Percentiles rank a stretch among this genome's conserved stretches.
phyloP scores from a whole-genome alignment of 495 filamentous ascomycete genomes.

The Parathielavia hyrcaniae region DNA sequence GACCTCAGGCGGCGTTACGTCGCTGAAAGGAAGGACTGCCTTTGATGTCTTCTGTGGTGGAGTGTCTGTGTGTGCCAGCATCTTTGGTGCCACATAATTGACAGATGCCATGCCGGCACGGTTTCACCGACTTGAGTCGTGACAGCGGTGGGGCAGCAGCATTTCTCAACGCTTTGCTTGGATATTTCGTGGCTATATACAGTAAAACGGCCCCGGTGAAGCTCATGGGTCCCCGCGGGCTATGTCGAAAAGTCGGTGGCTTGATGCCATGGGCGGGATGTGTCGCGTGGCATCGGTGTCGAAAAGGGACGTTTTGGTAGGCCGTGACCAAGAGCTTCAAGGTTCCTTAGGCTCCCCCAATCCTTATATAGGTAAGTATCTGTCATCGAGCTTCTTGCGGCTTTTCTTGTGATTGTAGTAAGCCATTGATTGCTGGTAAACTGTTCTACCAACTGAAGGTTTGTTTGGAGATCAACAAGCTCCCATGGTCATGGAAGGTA shows the following conservation, averaged over 20 bases:
- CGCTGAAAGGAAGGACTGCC: too few relatives aligned
- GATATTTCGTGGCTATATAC: too few relatives aligned
- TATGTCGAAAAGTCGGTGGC: background rate
- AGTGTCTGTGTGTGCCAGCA: background rate
- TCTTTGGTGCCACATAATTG: background rate
- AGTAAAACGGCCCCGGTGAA: background rate
- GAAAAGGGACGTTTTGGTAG: background rate
- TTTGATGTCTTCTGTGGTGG: too few relatives aligned
- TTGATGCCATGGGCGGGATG: background rate
- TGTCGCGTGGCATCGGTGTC: slow-evolving; percentile 10
- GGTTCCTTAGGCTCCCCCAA: background rate
- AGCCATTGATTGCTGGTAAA: too few relatives aligned
- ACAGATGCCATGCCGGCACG: background rate
- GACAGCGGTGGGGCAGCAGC: background rate
- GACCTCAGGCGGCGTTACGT: too few relatives aligned
- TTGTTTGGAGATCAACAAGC: too few relatives aligned
- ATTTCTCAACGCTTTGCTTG: background rate
- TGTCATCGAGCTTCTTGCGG: background rate
- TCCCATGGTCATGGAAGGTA: too few relatives aligned
- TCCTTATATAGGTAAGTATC: too few relatives aligned
- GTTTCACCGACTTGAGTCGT: background rate
- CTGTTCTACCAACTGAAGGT: too few relatives aligned
- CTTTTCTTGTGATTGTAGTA: too few relatives aligned
- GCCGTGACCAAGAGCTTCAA: background rate
- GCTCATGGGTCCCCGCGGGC: background rate